phyloP scores from a whole-genome alignment of 768 basidiomycete genomes.

The Lepiota brunneoincarnata region DNA sequence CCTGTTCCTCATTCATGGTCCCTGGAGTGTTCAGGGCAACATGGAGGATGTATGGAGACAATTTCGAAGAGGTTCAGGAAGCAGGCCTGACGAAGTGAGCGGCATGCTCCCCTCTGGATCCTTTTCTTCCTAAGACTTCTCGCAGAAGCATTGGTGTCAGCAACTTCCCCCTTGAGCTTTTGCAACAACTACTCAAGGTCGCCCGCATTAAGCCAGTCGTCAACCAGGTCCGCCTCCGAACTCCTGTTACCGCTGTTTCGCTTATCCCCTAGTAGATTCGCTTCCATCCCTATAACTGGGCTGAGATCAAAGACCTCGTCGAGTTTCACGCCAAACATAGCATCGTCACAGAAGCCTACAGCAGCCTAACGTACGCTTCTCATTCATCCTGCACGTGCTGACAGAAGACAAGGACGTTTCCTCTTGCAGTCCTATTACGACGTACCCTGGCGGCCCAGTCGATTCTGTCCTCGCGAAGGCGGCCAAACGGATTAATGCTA shows the following conservation, averaged over 20 bases:
- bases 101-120: not conserved
- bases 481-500: conserved; percentile 52
- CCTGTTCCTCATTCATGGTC: conserved; percentile 67
- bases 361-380: conserved; percentile 52
- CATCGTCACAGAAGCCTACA: conserved; percentile 74
- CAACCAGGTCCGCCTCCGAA: conserved; percentile 54
- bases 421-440: conserved; percentile 52
- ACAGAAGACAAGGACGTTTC: not conserved
- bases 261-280: conserved; percentile 43
- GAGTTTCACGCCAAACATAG: conserved; percentile 54
- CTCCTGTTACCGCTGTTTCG: not conserved
- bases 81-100: conserved; percentile 40
- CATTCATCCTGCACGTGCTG: not conserved
- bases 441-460: conserved; percentile 60
- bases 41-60: conserved; percentile 47
- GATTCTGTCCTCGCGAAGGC: conserved; percentile 51
- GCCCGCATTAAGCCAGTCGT: conserved; percentile 62
- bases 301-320: conserved; percentile 49
- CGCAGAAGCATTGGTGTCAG: conserved; percentile 70
- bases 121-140: conserved; percentile 10
- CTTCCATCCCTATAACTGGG: conserved; percentile 70
- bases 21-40: conserved; percentile 28
- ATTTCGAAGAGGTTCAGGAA: conserved; percentile 52
- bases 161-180: conserved; percentile 55
- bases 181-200: conserved; percentile 48